Evolutionary conservation across 2,329 filamentous ascomycete genomes (phyloP).

Genomic region (Rhinocladiella mackenziei): DNA sequence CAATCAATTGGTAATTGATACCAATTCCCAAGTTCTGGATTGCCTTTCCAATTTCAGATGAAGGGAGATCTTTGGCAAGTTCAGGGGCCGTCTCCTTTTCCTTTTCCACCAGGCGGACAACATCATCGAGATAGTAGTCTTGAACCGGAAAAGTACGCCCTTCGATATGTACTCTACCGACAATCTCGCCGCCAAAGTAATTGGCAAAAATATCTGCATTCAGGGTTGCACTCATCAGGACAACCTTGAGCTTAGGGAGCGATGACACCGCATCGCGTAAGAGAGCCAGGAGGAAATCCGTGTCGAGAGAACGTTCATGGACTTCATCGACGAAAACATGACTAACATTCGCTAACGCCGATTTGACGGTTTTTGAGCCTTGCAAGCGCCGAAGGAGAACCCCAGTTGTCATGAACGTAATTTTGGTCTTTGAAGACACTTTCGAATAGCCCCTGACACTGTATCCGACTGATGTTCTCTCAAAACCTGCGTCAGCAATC

Average conservation of each 20-base stretch:
- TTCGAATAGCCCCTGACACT: slow-evolving; percentile 87
- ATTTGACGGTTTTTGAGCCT: slow-evolving; percentile 46
- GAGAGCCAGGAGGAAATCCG: slow-evolving; percentile 86
- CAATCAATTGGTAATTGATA: slow-evolving; percentile 87
- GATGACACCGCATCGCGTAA: slow-evolving; percentile 73
- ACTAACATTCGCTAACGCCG: slow-evolving; percentile 81
- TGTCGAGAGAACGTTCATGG: slow-evolving; percentile 90
- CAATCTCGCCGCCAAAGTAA: slow-evolving; percentile 73
- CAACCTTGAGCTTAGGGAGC: slow-evolving; percentile 76
- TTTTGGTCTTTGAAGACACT: slow-evolving; percentile 70
- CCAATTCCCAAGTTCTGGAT: slow-evolving; percentile 72
- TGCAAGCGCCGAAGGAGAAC: slow-evolving; percentile 87
- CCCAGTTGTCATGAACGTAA: slow-evolving; percentile 94
- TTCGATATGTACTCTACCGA: slow-evolving; percentile 79
- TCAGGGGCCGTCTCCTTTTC: background rate
- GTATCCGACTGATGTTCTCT: too few species aligned
- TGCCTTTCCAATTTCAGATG: slow-evolving; percentile 58
- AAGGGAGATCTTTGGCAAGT: slow-evolving; percentile 14
- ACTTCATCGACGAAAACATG: slow-evolving; percentile 96
- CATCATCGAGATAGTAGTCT: slow-evolving; percentile 85
- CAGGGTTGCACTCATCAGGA: slow-evolving; percentile 94
- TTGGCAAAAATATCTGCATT: slow-evolving; percentile 79
- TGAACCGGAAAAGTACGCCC: slow-evolving; percentile 86
- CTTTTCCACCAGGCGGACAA: slow-evolving; percentile 67
- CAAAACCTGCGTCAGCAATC: too few species aligned